Evolutionary conservation across 2,329 filamentous ascomycete species (phyloP).

Genomic region (Helminthosporium solani): DNA sequence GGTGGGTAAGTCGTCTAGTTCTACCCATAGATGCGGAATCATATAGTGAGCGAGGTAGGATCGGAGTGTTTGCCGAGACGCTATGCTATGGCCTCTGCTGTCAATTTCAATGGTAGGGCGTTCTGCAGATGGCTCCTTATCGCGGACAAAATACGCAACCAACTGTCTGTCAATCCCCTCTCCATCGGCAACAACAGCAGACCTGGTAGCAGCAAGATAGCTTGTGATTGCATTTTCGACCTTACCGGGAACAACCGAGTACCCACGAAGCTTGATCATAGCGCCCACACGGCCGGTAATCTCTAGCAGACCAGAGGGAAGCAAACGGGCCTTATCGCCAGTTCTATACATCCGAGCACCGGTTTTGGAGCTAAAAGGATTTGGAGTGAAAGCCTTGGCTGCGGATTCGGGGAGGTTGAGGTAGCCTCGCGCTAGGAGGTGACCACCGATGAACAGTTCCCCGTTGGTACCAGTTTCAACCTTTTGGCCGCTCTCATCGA

Average conservation of each 20-base stretch:
- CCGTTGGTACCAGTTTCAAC: slow-evolving; percentile 63
- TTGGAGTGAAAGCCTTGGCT: slow-evolving; percentile 66
- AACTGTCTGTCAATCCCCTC: slow-evolving; percentile 74
- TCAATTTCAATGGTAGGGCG: slow-evolving; percentile 67
- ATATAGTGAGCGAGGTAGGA: slow-evolving; percentile 76
- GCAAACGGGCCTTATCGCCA: slow-evolving; percentile 67
- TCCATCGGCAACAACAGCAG: slow-evolving; percentile 71
- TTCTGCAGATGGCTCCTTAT: slow-evolving; percentile 59
- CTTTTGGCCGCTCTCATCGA: slow-evolving; percentile 66
- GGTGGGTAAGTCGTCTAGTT: slow-evolving; percentile 69
- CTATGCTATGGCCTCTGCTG: slow-evolving; percentile 69
- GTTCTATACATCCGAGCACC: slow-evolving; percentile 73
- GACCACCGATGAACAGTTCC: slow-evolving; percentile 75
- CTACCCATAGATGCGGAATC: slow-evolving; percentile 77
- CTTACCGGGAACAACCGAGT: slow-evolving; percentile 74
- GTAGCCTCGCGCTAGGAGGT: slow-evolving; percentile 72
- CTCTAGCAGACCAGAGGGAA: slow-evolving; percentile 68
- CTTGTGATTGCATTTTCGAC: slow-evolving; percentile 72
- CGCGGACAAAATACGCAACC: slow-evolving; percentile 73
- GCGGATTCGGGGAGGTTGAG: slow-evolving; percentile 79
- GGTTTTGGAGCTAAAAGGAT: slow-evolving; percentile 61
- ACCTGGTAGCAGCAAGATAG: slow-evolving; percentile 68
- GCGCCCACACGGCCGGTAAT: slow-evolving; percentile 74
- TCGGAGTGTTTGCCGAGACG: slow-evolving; percentile 64
- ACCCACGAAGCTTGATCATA: slow-evolving; percentile 80